Evolutionary conservation across 1,139 yeast species (phyloP).

Genomic region (Meyerozyma athensensis): DNA sequence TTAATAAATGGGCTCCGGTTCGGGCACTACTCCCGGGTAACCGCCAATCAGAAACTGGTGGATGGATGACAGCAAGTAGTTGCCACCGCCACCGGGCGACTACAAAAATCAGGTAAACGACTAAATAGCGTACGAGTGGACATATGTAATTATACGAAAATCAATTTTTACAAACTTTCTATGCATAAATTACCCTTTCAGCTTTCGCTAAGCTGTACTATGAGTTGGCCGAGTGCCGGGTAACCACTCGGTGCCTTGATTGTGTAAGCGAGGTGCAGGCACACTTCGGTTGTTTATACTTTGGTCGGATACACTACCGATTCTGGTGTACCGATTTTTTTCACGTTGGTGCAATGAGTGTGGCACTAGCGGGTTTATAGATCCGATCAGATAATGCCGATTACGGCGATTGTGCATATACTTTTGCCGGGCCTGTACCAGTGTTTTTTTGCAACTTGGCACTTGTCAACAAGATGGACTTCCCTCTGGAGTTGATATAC

Average conservation of each 20-base stretch:
- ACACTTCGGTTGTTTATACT: neutral
- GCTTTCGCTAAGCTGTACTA: no score
- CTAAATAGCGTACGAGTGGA: no score
- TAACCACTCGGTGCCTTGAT: neutral
- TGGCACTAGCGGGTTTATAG: slow-evolving; percentile 7
- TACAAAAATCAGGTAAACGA: no score
- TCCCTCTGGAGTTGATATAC: slow-evolving; percentile 22
- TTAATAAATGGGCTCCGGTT: neutral
- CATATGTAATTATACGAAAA: no score
- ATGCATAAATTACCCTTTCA: no score
- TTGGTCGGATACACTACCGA: neutral
- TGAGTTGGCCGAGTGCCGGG: no score
- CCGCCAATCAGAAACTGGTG: slow-evolving; percentile 1
- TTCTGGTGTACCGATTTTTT: neutral
- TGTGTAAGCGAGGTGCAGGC: no score
- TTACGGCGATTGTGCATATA: slow-evolving; percentile 3
- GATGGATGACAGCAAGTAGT: neutral
- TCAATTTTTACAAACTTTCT: no score
- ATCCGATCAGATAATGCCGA: slow-evolving; percentile 15
- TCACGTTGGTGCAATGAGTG: neutral
- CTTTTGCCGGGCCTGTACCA: neutral
- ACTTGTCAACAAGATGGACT: neutral
- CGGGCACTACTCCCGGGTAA: slow-evolving; percentile 1
- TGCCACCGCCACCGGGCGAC: slow-evolving; percentile 2
- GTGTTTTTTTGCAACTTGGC: neutral